Evolutionary conservation across 2,329 filamentous ascomycete genomes (phyloP).

Genomic region (Xylaria sp.): DNA sequence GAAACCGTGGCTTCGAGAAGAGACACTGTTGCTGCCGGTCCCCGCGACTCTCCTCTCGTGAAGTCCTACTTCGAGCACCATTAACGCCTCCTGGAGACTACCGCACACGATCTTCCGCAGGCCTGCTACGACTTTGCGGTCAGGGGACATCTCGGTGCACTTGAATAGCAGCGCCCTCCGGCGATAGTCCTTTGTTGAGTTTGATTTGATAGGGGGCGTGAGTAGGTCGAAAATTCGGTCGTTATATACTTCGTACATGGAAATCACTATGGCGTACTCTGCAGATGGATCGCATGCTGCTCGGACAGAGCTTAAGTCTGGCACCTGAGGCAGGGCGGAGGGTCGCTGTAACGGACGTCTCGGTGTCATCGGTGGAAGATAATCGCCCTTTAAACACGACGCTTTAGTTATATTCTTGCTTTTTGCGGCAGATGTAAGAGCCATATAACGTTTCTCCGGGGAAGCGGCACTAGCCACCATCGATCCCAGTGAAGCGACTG

Average conservation of each 20-base stretch:
- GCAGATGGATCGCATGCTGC: slow-evolving; percentile 74
- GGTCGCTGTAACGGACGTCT: slow-evolving; percentile 74
- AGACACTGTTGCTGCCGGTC: slow-evolving; percentile 92
- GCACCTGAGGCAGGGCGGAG: slow-evolving; percentile 76
- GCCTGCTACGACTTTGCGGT: slow-evolving; percentile 94
- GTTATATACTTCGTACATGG: slow-evolving; percentile 99
- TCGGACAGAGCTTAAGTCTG: slow-evolving; percentile 77
- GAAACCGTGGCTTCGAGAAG: slow-evolving; percentile 93
- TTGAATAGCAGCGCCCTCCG: slow-evolving; percentile 93
- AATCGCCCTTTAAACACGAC: slow-evolving; percentile 60
- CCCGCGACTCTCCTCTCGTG: slow-evolving; percentile 88
- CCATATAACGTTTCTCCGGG: slow-evolving; percentile 55
- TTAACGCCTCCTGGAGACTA: slow-evolving; percentile 82
- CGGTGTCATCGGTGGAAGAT: slow-evolving; percentile 64
- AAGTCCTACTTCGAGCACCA: slow-evolving; percentile 89
- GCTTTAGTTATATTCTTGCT: slow-evolving; percentile 62
- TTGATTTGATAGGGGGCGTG: slow-evolving; percentile 69
- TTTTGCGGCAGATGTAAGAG: slow-evolving; percentile 58
- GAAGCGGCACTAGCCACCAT: slow-evolving; percentile 50
- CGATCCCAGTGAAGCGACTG: slow-evolving; percentile 44
- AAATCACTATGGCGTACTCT: slow-evolving; percentile 89
- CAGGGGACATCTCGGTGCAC: slow-evolving; percentile 84
- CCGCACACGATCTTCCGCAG: slow-evolving; percentile 90
- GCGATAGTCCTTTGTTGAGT: slow-evolving; percentile 74
- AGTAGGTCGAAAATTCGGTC: slow-evolving; percentile 96